Percentiles rank a stretch among this genome's conserved stretches.
Conservation (phyloP, 495 filamentous ascomycete species). For the Penicillium waksmanii region DNA sequence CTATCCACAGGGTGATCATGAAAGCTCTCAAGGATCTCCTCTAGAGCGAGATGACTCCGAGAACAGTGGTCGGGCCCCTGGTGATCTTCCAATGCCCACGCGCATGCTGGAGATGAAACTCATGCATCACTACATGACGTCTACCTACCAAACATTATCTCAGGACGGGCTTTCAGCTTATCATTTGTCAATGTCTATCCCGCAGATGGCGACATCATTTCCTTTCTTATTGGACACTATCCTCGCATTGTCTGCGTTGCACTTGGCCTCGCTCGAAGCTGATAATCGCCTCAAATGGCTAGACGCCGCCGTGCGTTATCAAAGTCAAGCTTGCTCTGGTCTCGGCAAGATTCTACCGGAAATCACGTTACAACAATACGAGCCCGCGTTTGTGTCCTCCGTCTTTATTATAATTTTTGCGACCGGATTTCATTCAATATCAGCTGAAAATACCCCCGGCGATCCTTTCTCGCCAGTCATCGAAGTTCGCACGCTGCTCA, state of each 20-base stretch:
- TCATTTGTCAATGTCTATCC: slow-evolving; percentile 48
- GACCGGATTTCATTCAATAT: slow-evolving; percentile 40
- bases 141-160: slow-evolving; percentile 37
- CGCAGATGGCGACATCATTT: slow-evolving; percentile 46
- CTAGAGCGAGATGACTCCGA: slow-evolving; percentile 29
- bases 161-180: slow-evolving; percentile 33
- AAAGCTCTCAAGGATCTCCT: slow-evolving; percentile 30
- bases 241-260: slow-evolving; percentile 50
- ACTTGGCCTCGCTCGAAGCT: slow-evolving; percentile 43
- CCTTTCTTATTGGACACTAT: slow-evolving; percentile 52
- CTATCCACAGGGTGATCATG: slow-evolving; percentile 39
- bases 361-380: slow-evolving; percentile 31
- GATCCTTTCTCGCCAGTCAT: slow-evolving; percentile 38
- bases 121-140: slow-evolving; percentile 44
- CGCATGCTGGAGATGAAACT: slow-evolving; percentile 45
- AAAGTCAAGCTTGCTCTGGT: slow-evolving; percentile 40
- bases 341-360: slow-evolving; percentile 34
- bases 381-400: slow-evolving; percentile 44
- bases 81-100: slow-evolving; percentile 23
- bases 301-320: slow-evolving; percentile 40
- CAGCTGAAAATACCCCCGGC: slow-evolving; percentile 27
- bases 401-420: slow-evolving; percentile 46
- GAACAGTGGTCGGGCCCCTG: slow-evolving; percentile 13
- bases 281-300: slow-evolving; percentile 36
- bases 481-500: slow-evolving; percentile 40